A percentile compares a stretch with the other conserved stretches of the same genome.
These are phyloP conservation scores for Circinella minor DNA, from an alignment of 371 early-diverging fungal genomes.

Conservation along the genomic window DNA sequence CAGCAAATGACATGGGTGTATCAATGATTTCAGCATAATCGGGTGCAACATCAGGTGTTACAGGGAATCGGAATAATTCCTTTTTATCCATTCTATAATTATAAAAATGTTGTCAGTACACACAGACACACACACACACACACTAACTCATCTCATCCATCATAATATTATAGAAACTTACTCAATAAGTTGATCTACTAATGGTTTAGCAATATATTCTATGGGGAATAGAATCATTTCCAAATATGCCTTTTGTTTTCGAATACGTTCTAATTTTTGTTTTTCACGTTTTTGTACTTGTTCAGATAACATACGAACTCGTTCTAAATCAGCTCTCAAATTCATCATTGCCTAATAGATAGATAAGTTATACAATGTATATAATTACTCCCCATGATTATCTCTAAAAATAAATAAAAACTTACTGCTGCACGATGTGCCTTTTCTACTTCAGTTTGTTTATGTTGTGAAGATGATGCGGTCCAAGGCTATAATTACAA, in stretches of 20 bases:
- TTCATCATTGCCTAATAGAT: slow-evolving; percentile 41
- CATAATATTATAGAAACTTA: slow-evolving; percentile 27
- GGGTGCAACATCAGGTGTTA: slow-evolving; percentile 76
- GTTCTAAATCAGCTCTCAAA: slow-evolving; percentile 87
- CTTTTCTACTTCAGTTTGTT: slow-evolving; percentile 81
- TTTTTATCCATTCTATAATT: slow-evolving; percentile 44
- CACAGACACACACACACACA: too few relatives aligned
- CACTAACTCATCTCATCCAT: not conserved
- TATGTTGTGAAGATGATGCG: slow-evolving; percentile 80
- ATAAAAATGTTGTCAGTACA: not conserved
- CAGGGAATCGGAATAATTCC: slow-evolving; percentile 67
- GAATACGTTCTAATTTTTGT: slow-evolving; percentile 71
- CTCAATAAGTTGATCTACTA: slow-evolving; percentile 71
- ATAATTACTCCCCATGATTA: too few relatives aligned
- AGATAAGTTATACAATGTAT: not conserved
- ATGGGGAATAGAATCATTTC: slow-evolving; percentile 78
- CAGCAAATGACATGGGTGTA: slow-evolving; percentile 62
- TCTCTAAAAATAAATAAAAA: too few relatives aligned
- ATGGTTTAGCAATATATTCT: slow-evolving; percentile 62
- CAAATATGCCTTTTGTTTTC: slow-evolving; percentile 69
- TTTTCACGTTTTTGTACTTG: slow-evolving; percentile 88
- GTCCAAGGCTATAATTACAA: slow-evolving; percentile 85
- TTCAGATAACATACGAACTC: slow-evolving; percentile 85
- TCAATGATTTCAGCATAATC: slow-evolving; percentile 81
- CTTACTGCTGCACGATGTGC: slow-evolving; percentile 64